Base-by-base conservation (phyloP, 345 rosid genomes). In the Sonneratia alba region DNA sequence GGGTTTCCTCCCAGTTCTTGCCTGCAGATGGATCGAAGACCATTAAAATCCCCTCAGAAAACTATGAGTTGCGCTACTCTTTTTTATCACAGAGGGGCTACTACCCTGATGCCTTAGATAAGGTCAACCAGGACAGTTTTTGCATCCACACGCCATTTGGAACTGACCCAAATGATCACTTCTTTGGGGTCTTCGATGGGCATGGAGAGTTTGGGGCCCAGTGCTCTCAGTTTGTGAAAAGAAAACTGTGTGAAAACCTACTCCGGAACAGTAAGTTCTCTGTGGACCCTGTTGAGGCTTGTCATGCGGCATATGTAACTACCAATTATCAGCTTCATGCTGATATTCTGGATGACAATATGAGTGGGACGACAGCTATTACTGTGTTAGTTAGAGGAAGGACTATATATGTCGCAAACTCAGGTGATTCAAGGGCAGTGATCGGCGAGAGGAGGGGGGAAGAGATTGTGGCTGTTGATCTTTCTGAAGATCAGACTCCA, bases 161-260 rank as follows among this genome's bases (percentile, higher is more conserved):
- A 9, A 79, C 85, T 1, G 81, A 79, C 72, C 80, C 83, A 0
- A 86, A 84, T 38, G 97, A 95, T 73, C 80, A 92, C 76, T 95
- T 95, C 77, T 95, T 95, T 66, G 97, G 97, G 1, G 97, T 95
- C n/a, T 95, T 95, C 57, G 99, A 95, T 75, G 99, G 99, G 0
- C 99, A 95, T 38, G 99, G 99, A 3, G 99, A 95, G 72, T 83
- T 77, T 56, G 99, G 99, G 42, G 96, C 97, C 4, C 86, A 87
- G 76, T 95, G 99, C 69, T 95, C 99, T 1, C 99, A 87, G 83
- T 95, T 95, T 67, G 97, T 83, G 40, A 90, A 87, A 84, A 67
- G 83, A 47, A 91, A 82, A 64, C 32, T 95, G 72, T 90, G 97
- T 71, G 99, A 95, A 82, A 95, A 91, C 82, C 81, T 95, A 78